Evolutionary conservation across 345 rosid species (phyloP), one percentile per base, ranked within the genome.

Genomic region (Erodium maritimum): DNA sequence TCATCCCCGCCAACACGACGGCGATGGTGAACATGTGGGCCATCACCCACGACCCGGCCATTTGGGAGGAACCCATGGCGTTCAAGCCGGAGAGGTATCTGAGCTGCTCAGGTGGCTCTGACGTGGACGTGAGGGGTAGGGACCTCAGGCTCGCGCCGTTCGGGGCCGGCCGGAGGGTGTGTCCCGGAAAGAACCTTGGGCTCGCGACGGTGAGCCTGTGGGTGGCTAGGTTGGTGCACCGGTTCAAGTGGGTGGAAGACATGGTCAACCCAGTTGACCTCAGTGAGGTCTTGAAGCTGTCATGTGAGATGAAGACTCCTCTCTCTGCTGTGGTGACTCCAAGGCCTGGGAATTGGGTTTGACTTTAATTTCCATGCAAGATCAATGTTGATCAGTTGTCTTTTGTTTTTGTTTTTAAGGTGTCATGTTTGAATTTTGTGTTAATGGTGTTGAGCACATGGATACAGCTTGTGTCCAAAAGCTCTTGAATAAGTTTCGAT

Each of bases 11-110:
- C 18, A 57, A 73, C 61, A 82, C 82, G 0, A 79, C 80, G 0
- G 73, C 84, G 29, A 79, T 77, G 82, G 77, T 82, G 61, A 79
- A 77, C 71, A 82, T 79, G 82, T 79, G 82, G 84, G 82, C 82
- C 65, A 79, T 82, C 29, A 73, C 84, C 25, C 84, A 75, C 21
- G 79, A 82, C 67, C 80, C 75, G 1, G 48, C 48, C 6, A 25
- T 77, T 4, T 82, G 87, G 84, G 57, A 65, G 17, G 74, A 77
- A 8, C 74, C 84, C 1, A 19, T 21, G 1, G 65, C 2, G 34
- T 82, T 82, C 51, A 50, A 52, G 57, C 82, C 87, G 0, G 80
- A 77, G 48, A 71, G 82, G 66, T 79, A 77, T 63, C 4, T 76
- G 50, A 29, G 48, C 8, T 54, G 22, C 19, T n/a, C 50, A 10